Percentiles rank a stretch among this genome's conserved stretches.
phyloP scores from a whole-genome alignment of 345 rosid genomes.

The Eucalyptus cloeziana region DNA sequence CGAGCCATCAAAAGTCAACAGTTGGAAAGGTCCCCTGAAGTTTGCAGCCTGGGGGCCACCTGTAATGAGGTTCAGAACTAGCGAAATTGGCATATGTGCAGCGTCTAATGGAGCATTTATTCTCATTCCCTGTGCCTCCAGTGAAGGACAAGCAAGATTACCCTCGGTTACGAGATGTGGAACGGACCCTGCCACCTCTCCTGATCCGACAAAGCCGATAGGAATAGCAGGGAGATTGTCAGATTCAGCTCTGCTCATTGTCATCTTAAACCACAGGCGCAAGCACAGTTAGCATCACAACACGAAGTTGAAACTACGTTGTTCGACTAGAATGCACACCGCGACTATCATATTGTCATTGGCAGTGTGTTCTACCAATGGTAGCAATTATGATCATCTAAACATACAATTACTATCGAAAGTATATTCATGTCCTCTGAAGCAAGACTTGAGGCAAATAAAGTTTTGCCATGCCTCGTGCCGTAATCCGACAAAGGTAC shows the following conservation, averaged over 20 bases:
- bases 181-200: no score
- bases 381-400: not conserved
- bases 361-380: not conserved
- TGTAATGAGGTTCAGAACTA: not conserved
- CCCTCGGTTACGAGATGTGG: not conserved
- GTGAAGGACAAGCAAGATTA: not conserved
- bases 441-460: not conserved
- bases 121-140: not conserved
- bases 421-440: not conserved
- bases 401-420: not conserved
- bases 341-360: not conserved
- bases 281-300: not conserved
- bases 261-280: not conserved
- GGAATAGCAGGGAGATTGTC: not conserved
- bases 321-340: not conserved
- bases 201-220: not conserved
- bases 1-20: not conserved
- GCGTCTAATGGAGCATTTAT: not conserved
- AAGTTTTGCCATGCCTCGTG: not conserved
- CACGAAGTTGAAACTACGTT: not conserved
- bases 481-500: no score
- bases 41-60: not conserved
- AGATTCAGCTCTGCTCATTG: not conserved
- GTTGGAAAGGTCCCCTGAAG: not conserved
- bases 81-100: not conserved